phyloP scores from a whole-genome alignment of 108 stramenopile species.

The Skeletonema potamos region DNA sequence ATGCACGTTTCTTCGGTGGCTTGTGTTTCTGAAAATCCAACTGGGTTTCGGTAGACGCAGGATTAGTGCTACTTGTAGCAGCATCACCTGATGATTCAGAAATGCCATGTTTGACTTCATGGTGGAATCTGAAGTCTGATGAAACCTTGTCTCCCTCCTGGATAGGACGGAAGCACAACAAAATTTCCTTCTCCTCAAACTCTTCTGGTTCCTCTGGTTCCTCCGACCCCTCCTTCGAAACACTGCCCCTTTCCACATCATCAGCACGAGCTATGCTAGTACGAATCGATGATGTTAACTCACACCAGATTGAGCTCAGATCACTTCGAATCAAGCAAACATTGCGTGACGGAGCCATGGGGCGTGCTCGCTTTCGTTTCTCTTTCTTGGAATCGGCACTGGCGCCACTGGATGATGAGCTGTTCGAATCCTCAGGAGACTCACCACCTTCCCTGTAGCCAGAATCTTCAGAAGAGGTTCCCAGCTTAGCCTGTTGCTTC shows the following conservation, averaged over 20 bases:
- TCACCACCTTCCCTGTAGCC: constrained; percentile 83
- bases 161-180: constrained; percentile 78
- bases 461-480: constrained; percentile 71
- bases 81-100: not conserved
- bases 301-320: constrained; percentile 84
- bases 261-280: constrained; percentile 52
- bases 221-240: constrained; percentile 19
- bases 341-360: constrained; percentile 70
- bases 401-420: constrained; percentile 5
- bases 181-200: constrained; percentile 58
- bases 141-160: constrained; percentile 70
- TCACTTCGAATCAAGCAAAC: constrained; percentile 77
- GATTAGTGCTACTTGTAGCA: not conserved
- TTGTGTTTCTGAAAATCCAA: not conserved
- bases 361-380: constrained; percentile 55
- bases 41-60: constrained; percentile 11
- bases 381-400: constrained; percentile 31
- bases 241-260: constrained; percentile 35
- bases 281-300: constrained; percentile 80
- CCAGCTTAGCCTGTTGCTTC: constrained; percentile 20
- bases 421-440: constrained; percentile 30
- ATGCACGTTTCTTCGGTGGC: constrained; percentile 24
- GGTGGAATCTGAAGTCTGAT: constrained; percentile 59
- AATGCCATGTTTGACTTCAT: not conserved
- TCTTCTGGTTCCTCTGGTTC: constrained; percentile 18